Percentiles rank a stretch among this genome's conserved stretches.
phyloP scores from a whole-genome alignment of 1,284 basidiomycete genomes.

The Malassezia pachydermatis region DNA sequence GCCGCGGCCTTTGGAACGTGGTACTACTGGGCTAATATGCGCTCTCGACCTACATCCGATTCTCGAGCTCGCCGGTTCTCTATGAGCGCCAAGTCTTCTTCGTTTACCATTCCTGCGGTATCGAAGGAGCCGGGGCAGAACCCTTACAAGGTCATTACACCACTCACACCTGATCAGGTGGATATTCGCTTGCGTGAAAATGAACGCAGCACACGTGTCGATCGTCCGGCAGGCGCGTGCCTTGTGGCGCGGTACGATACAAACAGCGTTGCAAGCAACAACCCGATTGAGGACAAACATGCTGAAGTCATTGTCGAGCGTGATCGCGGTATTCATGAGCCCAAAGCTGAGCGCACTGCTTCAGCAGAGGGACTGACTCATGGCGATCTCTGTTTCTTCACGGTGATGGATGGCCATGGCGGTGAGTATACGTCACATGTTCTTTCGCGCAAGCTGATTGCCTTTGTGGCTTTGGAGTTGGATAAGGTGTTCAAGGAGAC shows the following conservation, averaged over 20 bases:
- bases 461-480: conserved; percentile 72
- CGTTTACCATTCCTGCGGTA: conserved; percentile 37
- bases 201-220: conserved; percentile 37
- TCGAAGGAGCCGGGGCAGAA: conserved; percentile 24
- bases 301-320: conserved; percentile 46
- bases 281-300: conserved; percentile 42
- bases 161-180: conserved; percentile 36
- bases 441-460: conserved; percentile 73
- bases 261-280: conserved; percentile 42
- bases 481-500: conserved; percentile 51
- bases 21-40: conserved; percentile 43
- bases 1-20: conserved; percentile 41
- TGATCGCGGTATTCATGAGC: conserved; percentile 28
- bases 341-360: conserved; percentile 3
- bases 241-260: conserved; percentile 44
- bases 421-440: conserved; percentile 74
- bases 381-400: conserved; percentile 56
- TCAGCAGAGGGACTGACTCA: too few relatives aligned
- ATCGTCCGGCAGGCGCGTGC: conserved; percentile 33
- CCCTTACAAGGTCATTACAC: conserved; percentile 35
- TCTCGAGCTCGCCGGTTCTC: conserved; percentile 19
- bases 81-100: conserved; percentile 18
- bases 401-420: conserved; percentile 85
- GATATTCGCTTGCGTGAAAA: conserved; percentile 35
- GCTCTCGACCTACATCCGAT: conserved; percentile 22